phyloP scores from a whole-genome alignment of 2,329 filamentous ascomycete species.

The Cercospora brassicicola region DNA sequence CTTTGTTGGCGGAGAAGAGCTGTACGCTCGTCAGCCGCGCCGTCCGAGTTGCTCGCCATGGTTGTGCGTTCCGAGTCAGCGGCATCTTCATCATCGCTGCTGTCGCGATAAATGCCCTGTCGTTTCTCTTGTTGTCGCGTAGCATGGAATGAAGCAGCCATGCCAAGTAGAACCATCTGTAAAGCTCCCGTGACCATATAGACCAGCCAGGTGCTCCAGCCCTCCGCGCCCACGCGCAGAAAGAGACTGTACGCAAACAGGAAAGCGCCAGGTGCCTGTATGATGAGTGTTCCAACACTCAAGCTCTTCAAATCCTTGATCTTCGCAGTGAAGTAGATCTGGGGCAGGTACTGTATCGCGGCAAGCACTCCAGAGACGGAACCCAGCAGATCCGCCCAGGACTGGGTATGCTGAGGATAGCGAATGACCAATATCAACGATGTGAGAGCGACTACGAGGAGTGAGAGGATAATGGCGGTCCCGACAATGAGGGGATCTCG shows the following conservation, averaged over 20 bases:
- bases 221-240: conserved; percentile 70
- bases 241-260: conserved; percentile 80
- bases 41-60: background rate
- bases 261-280: conserved; percentile 90
- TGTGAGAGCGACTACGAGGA: conserved; percentile 66
- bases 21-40: background rate
- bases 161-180: conserved; percentile 75
- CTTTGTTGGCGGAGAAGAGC: background rate
- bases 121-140: background rate
- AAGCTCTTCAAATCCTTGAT: conserved; percentile 85
- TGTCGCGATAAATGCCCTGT: conserved; percentile 5
- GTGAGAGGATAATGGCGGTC: conserved; percentile 70
- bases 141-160: conserved; percentile 61
- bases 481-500: conserved; percentile 77
- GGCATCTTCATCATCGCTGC: conserved; percentile 14
- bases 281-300: conserved; percentile 97
- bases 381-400: conserved; percentile 84
- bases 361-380: conserved; percentile 76
- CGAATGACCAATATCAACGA: conserved; percentile 66
- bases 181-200: conserved; percentile 82
- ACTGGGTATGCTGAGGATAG: conserved; percentile 63
- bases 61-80: background rate
- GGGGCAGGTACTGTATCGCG: conserved; percentile 87
- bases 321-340: conserved; percentile 87
- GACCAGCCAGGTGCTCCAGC: conserved; percentile 95